phyloP scores from a whole-genome alignment of 192 early-diverging fungal species.

The Obelidium mucronatum region DNA sequence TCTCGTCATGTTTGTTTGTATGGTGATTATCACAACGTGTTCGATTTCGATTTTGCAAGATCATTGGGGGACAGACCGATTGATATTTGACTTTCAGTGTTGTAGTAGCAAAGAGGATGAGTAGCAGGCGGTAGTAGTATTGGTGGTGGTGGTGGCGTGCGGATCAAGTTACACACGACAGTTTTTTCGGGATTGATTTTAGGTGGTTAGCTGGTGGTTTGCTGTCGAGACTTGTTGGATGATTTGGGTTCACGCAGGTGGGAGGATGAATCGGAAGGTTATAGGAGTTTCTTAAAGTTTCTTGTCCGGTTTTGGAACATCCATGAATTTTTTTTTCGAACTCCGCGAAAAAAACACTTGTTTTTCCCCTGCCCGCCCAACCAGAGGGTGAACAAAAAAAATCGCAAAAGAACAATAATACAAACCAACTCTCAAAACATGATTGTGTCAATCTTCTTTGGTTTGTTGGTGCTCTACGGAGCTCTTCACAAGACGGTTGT shows the following conservation, averaged over 20 bases:
- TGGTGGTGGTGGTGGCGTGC: not conserved
- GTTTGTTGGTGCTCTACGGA: not conserved
- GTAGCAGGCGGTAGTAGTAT: no score
- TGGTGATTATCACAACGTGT: conserved; percentile 37
- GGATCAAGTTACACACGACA: not conserved
- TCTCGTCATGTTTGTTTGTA: conserved; percentile 45
- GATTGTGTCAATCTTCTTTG: not conserved
- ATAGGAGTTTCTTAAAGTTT: no score
- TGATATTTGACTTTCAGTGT: conserved; percentile 22
- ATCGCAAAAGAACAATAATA: no score
- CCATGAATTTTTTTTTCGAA: no score
- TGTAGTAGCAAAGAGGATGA: not conserved
- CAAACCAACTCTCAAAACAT: no score
- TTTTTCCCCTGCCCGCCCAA: no score
- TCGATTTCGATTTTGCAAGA: conserved; percentile 38
- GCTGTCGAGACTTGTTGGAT: not conserved
- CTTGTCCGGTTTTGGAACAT: no score
- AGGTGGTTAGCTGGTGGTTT: conserved; percentile 22
- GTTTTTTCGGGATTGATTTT: conserved; percentile 5
- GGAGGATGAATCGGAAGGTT: conserved; percentile 1
- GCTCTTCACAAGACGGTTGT: not conserved
- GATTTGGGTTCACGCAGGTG: conserved; percentile 1
- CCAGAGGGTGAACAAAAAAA: no score
- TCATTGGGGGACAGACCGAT: conserved; percentile 29
- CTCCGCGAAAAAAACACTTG: no score